Base-by-base conservation (phyloP, 2,329 filamentous ascomycete genomes). In the Aureobasidium musti region DNA sequence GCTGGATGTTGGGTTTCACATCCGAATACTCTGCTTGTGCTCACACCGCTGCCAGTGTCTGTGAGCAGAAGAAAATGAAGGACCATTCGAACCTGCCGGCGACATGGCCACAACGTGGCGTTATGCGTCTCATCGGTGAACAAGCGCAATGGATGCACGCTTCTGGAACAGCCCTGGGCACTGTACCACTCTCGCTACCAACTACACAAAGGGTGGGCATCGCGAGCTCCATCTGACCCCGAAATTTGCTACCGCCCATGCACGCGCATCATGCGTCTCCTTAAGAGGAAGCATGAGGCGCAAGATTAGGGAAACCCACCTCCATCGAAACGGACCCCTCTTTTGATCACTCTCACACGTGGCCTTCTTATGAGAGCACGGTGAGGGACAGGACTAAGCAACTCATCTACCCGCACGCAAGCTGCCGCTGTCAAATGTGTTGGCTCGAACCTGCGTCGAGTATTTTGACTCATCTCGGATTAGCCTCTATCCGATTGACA, bases 81-180 rank as follows among this genome's bases (percentile, higher is more conserved):
- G 30, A 63, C 21, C 47, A 35, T 41, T 41, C 30, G 7, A 64
- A 39, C 10, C 60, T 50, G 49, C n/a, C 50, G n/a, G n/a, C 45
- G 61, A 65, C 61, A 65, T 65, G 61, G 50, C n/a, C 39, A 65
- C 61, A 65, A 56, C 61, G 61, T 56, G 61, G 61, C 61, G 61
- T 65, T 56, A 65, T 65, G 61, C 61, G 49, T 54, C 28, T n/a
- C 54, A 64, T 64, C 49, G 47, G 47, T 43, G 61, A 64, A 54
- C 49, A 54, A 64, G 61, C 47, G 43, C 21, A 33, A 52, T 37
- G 35, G 14, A 53, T 53, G 60, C 39, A 65, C 39, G 49, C 39
- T 45, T 49, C 39, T 56, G 28, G 61, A 65, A 47, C n/a, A 50
- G 59, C 30, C 33, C 47, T 37, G 23, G 19, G 33, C 30, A 52